Evolutionary conservation across 1,284 basidiomycete species (phyloP), one percentile per base, ranked within the genome.

Genomic region (Abortiporus biennis): DNA sequence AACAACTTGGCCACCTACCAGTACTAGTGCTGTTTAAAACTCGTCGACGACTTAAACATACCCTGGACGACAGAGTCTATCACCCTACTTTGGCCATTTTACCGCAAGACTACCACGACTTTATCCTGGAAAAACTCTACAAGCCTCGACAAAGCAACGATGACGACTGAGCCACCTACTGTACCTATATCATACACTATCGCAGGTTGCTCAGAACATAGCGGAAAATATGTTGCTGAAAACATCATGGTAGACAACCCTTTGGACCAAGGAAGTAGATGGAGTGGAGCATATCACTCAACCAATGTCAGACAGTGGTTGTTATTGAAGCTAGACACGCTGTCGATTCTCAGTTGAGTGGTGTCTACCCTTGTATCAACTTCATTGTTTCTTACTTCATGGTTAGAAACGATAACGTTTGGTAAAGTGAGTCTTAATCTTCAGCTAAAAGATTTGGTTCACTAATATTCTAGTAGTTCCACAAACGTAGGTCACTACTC

Each of bases 231-330:
- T 62, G 68, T 67, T 19, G 70, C 82, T 2, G 75, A 85, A 48
- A 82, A 87, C 50, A 82, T 87, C 42, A 59, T 80, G 13, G 59
- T 74, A 19, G 78, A 88, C 57, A 68, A 67, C 21, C 82, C 82
- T 0, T 57, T 61, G 38, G 82, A 88, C 53, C 75, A 76, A 47
- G 65, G 68, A 2, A 85, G 81, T 54, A 64, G 85, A 61, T 88
- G 84, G 85, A 87, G 81, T 44, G 78, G 78, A 5, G 74, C 75
- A 4, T 67, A 74, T 38, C 74, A 77, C 38, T 68, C 63, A 3
- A 56, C 76, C 3, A 74, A 69, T 47, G 60, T 68, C 29, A 75
- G 73, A 45, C 83, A 85, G 54, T 87, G 83, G 82, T 72, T 88
- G 19, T 58, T 83, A n/a, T 64, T 87, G 36, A 71, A 73, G 23